These are phyloP conservation scores for Dioscorea dumetorum DNA, from an alignment of 106 monocot genomes.

Conservation along the genomic window DNA sequence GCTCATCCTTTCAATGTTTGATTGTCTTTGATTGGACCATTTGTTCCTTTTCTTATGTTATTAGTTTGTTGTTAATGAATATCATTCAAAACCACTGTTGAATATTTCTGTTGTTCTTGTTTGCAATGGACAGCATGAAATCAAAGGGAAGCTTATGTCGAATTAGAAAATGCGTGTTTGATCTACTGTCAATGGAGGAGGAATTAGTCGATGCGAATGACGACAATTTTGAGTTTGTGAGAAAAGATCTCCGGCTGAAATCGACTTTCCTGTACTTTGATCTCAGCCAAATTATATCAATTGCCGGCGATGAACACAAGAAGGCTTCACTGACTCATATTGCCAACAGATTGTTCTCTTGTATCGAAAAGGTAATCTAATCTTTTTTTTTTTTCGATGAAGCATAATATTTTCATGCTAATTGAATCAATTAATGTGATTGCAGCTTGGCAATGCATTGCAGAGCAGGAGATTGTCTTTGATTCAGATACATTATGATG, in stretches of 20 bases:
- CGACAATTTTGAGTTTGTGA: slow-evolving; percentile 45
- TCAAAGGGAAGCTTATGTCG: slow-evolving; percentile 37
- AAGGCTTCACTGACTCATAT: slow-evolving; percentile 31
- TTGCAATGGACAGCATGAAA: slow-evolving; percentile 25
- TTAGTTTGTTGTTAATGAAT: slow-evolving; percentile 1
- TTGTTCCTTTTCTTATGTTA: background rate
- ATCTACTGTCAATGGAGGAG: slow-evolving; percentile 50
- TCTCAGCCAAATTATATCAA: slow-evolving; percentile 51
- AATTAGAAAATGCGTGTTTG: slow-evolving; percentile 38
- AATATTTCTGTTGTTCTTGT: background rate
- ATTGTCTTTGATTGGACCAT: background rate
- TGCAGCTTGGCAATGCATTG: slow-evolving; percentile 38
- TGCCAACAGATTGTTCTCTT: slow-evolving; percentile 45
- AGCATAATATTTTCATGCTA: background rate
- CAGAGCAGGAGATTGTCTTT: slow-evolving; percentile 31
- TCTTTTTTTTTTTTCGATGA: background rate
- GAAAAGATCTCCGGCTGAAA: slow-evolving; percentile 49
- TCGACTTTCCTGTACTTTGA: slow-evolving; percentile 73
- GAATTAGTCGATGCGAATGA: slow-evolving; percentile 31
- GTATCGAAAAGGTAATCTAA: slow-evolving; percentile 57
- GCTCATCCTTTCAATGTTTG: background rate
- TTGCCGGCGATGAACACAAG: slow-evolving; percentile 28
- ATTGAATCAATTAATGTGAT: background rate
- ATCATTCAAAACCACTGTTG: too few species aligned
- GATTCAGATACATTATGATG: slow-evolving; percentile 25